A percentile compares a stretch with the other conserved stretches of the same genome.
Evolutionary conservation across 164 flowering plant species (phyloP).

Genomic region (Liquidambar formosana): DNA sequence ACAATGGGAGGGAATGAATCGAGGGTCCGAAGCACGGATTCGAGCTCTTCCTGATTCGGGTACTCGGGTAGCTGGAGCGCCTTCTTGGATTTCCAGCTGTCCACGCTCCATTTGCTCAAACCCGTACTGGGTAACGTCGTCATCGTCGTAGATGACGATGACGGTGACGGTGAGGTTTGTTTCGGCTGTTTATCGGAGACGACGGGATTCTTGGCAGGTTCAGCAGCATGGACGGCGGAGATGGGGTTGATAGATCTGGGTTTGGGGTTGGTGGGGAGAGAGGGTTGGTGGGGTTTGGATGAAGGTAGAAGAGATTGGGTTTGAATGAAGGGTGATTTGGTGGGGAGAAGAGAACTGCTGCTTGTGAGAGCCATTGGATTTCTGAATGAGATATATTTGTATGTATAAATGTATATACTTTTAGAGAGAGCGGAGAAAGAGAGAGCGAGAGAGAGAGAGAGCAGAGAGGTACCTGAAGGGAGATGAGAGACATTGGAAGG

Average conservation of each 20-base stretch:
- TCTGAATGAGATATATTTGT: background rate
- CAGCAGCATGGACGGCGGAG: constrained; percentile 67
- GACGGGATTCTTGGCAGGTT: constrained; percentile 38
- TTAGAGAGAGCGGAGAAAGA: background rate
- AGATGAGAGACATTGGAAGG: constrained; percentile 4
- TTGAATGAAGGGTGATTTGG: constrained; percentile 26
- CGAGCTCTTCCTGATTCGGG: constrained; percentile 61
- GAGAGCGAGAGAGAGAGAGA: background rate
- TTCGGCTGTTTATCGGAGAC: constrained; percentile 20
- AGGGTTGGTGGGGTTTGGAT: constrained; percentile 13
- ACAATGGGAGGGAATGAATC: constrained; percentile 87
- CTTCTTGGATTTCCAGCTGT: constrained; percentile 80
- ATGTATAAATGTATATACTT: background rate
- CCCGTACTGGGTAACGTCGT: constrained; percentile 6
- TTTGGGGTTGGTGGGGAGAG: constrained; percentile 18
- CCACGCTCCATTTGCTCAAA: constrained; percentile 54
- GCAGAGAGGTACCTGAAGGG: too few relatives aligned
- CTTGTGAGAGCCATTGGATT: constrained; percentile 33
- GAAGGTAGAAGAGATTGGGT: constrained; percentile 12
- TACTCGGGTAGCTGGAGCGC: constrained; percentile 85
- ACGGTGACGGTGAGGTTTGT: constrained; percentile 14
- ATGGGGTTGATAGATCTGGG: constrained; percentile 32
- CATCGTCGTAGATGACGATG: constrained; percentile 10
- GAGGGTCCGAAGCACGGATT: constrained; percentile 61
- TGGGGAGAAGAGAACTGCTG: constrained; percentile 22